Evolutionary conservation across 805 yeast species (phyloP).

Genomic region (Starmera caribaea): DNA sequence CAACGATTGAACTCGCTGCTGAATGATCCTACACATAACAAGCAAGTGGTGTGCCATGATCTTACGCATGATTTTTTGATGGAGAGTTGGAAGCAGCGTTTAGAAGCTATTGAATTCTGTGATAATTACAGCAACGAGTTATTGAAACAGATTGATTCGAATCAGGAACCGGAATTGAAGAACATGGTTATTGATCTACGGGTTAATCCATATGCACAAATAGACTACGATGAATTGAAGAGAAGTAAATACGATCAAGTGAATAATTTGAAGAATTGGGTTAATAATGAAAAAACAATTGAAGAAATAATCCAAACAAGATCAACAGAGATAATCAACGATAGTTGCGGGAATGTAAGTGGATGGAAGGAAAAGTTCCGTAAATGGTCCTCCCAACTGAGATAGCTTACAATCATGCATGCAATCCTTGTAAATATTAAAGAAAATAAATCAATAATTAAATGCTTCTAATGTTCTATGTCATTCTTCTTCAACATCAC

Average conservation of each 20-base stretch:
- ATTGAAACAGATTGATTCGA: slow-evolving; percentile 21
- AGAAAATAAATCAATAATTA: too few species aligned
- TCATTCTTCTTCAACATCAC: slow-evolving; percentile 8
- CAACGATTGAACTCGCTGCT: slow-evolving; percentile 31
- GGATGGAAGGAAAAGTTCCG: background rate
- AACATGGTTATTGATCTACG: slow-evolving; percentile 21
- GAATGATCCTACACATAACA: slow-evolving; percentile 15
- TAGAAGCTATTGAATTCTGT: slow-evolving; percentile 32
- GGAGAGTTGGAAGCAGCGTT: slow-evolving; percentile 38
- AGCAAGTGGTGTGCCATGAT: slow-evolving; percentile 22
- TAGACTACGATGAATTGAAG: slow-evolving; percentile 24
- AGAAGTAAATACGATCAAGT: slow-evolving; percentile 20
- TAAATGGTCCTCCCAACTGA: background rate
- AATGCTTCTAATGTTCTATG: too few species aligned
- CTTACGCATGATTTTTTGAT: slow-evolving; percentile 28
- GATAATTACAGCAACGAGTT: slow-evolving; percentile 20
- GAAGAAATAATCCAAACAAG: slow-evolving; percentile 31
- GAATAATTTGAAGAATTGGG: slow-evolving; percentile 23
- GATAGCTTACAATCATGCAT: too few species aligned
- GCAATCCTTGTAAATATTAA: background rate
- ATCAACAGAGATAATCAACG: slow-evolving; percentile 24
- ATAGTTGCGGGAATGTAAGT: slow-evolving; percentile 22
- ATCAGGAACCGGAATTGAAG: slow-evolving; percentile 11
- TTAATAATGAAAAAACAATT: slow-evolving; percentile 29
- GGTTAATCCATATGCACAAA: slow-evolving; percentile 42